Base-by-base conservation (phyloP, 176 grass and related monocot species). In the Oryza glaberrima region DNA sequence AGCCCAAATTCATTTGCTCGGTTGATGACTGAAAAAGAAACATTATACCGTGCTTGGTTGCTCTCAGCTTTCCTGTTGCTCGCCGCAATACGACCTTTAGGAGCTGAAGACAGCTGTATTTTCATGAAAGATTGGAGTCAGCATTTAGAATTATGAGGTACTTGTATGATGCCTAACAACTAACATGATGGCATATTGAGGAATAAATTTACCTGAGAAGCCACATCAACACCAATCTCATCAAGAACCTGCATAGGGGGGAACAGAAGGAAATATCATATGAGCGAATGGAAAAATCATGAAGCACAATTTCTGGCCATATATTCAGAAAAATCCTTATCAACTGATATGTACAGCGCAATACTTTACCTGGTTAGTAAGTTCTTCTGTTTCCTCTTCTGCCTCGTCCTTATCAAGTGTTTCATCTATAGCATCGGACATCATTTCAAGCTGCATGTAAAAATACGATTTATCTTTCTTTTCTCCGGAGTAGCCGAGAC, bases 341-440 rank as follows among this genome's bases (percentile, higher is more conserved):
- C 68, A 64, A 51, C 56, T 65, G 34, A 91, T 44, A 74, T 32
- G 30, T 47, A 11, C 28, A 17, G 35, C 6, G 43, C 56, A 14
- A 58, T 54, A 81, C 41, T 68, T 91, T 88, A 98, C 96, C 96
- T 98, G 96, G 76, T 95, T 95, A 14, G 96, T 98, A 83, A 98
- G 93, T 66, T 98, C 96, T 90, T 98, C 96, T 40, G 96, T 95
- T 95, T 98, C 96, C 73, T 98, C 96, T 75, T 98, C 96, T 3
- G 96, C 96, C 77, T 98, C 94, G 71, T 98, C 96, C 92, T 98
- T 98, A 67, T 98, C 96, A 5, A 98, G 90, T 58, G 96, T 94
- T 94, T 98, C 96, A 64, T 98, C 93, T 30, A 95, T 94, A 25
- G 89, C 91, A 56, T 95, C 96, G 2, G 96, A 98, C 96, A 98